Base-by-base conservation (phyloP, 2,329 filamentous ascomycete genomes). In the Cladosporium cucumerinum region DNA sequence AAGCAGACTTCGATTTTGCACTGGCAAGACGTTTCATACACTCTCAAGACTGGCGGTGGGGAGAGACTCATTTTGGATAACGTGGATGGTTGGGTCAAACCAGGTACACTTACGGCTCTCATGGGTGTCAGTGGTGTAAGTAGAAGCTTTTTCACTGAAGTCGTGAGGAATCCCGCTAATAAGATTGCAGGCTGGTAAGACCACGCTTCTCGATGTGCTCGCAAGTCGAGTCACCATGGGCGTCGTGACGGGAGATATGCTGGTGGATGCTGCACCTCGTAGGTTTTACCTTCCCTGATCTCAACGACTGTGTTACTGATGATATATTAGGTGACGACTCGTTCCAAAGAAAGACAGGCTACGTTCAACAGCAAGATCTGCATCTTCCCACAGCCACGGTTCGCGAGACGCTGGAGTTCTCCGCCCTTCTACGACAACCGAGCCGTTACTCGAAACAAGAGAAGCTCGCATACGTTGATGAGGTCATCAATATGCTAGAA, bases 1-100 rank as follows among this genome's bases (percentile, higher is more conserved):
- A 77, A 82, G 69, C 88, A 92, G 74, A 92, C 86, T 5, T 90
- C 90, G 23, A 86, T 93, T 66, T 95, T 96, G 11, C 79, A 79
- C 3, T 87, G 85, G 85, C 77, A 80, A 59, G 78, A 86, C 69
- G 81, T 87, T 5, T 80, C 78, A 60, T 86, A 86, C 66, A 84
- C 84, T 67, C 82, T 85, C 54, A 76, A 78, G 28, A 80, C 83
- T 68, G 83, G 84, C 71, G 81, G 80, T 23, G 82, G 81, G 43
- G 75, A 78, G 0, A 78, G 83, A n/a, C 74, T 82, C 64, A 73
- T 87, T 4, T 74, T 87, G 7, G 82, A 87, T 61, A 73, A 85
- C 64, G 82, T 87, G 5, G 79, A 78, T 25, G 85, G 78, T 8
- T 86, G 78, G 74, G 83, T 86, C 1, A 85, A 84, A 68, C 84